Evolutionary conservation across 179 eudicot species (phyloP).

Genomic region (Camellia oleifera): DNA sequence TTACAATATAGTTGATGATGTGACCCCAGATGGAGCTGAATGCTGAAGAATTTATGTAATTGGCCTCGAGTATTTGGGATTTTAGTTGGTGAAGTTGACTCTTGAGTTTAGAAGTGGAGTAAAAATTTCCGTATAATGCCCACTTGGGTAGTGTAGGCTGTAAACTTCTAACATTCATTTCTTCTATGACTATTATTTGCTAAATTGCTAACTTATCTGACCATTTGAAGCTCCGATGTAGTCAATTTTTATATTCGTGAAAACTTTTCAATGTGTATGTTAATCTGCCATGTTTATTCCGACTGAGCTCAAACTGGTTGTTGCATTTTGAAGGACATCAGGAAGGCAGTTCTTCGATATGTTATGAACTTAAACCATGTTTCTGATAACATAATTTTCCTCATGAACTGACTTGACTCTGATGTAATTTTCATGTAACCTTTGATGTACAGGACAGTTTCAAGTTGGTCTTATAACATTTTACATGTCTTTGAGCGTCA

Average conservation of each 20-base stretch:
- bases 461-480: conserved; percentile 63
- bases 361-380: not conserved
- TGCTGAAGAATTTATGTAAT: not conserved
- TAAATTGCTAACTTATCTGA: not conserved
- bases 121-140: not conserved
- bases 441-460: conserved; percentile 45
- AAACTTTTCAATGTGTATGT: not conserved
- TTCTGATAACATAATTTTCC: not conserved
- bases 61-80: not conserved
- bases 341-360: not conserved
- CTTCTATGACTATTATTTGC: not conserved
- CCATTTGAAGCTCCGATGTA: not conserved
- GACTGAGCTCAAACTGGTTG: not conserved
- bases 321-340: conserved; percentile 6
- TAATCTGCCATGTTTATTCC: not conserved
- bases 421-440: conserved; percentile 3
- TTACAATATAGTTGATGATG: not conserved
- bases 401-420: not conserved
- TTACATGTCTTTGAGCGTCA: conserved; percentile 56
- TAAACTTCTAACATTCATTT: not conserved
- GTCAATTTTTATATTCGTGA: not conserved
- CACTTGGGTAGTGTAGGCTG: not conserved
- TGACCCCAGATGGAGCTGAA: not conserved
- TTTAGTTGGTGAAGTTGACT: not conserved
- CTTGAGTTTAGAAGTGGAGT: not conserved